Base-by-base conservation (phyloP, 164 flowering plant species). In the Nymphaea colorata region DNA sequence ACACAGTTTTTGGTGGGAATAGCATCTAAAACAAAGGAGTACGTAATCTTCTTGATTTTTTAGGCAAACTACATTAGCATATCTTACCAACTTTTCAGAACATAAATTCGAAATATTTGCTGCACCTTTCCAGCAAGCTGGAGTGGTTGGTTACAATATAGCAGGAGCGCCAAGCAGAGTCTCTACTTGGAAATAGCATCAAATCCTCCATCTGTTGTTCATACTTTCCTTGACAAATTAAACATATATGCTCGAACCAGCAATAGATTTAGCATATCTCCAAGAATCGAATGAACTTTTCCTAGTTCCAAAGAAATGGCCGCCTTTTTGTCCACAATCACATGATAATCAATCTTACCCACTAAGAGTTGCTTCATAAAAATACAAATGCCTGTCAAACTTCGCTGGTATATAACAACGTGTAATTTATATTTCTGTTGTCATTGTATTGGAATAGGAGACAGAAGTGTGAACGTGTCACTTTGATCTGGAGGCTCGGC, bases 401-500 rank as follows among this genome's bases (percentile, higher is more conserved):
- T 25, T 25, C 36, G 36, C 1, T 25, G 36, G 36, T 25, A 25
- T 25, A 25, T 25, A 25, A 25, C 36, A 25, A 25, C 36, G 36
- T 25, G 36, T 25, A 25, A 25, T 25, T 25, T 25, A 25, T 25
- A 0, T 25, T 25, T 25, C 8, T 15, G 14, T 15, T 8, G 8
- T 51, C 57, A 51, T 51, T 51, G 57, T 51, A 15, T 51, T 8
- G 57, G 14, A 51, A 51, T 51, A 51, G 57, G 57, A 5, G 57
- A 51, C 12, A 51, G 14, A 51, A 51, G 57, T 51, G 8, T 51
- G 57, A 8, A 51, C 14, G 57, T 15, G 14, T 51, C 57, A 2
- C 8, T 51, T 51, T 61, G 64, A 61, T 61, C 64, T 61, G 41
- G 41, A 4, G 84, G 85, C 78, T 84, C 66, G 62, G 76, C 78